Evolutionary conservation across 1,139 yeast species (phyloP).

Genomic region (Candida tropicalis): DNA sequence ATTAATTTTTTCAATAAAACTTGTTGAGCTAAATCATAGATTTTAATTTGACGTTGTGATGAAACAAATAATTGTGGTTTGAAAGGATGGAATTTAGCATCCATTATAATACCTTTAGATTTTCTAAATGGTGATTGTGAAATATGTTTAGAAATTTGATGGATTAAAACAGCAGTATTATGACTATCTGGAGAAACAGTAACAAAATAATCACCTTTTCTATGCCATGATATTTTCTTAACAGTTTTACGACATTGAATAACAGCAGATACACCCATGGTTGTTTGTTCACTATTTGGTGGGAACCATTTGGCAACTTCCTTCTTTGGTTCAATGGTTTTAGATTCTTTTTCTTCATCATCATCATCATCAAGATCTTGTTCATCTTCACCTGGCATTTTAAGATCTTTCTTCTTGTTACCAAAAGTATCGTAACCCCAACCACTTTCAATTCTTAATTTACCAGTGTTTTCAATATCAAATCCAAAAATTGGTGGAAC

Average conservation of each 20-base stretch:
- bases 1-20: slow-evolving; percentile 76
- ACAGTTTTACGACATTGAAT: slow-evolving; percentile 74
- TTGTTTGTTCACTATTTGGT: slow-evolving; percentile 65
- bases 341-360: slow-evolving; percentile 37
- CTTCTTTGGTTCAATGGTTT: slow-evolving; percentile 46
- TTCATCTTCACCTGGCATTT: slow-evolving; percentile 45
- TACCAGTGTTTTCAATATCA: slow-evolving; percentile 81
- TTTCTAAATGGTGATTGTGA: slow-evolving; percentile 97
- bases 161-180: slow-evolving; percentile 87
- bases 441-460: slow-evolving; percentile 80
- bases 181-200: slow-evolving; percentile 91
- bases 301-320: slow-evolving; percentile 83
- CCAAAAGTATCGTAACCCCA: slow-evolving; percentile 89
- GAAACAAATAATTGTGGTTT: slow-evolving; percentile 93
- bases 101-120: slow-evolving; percentile 92
- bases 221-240: slow-evolving; percentile 91
- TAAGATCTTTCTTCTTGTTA: slow-evolving; percentile 49
- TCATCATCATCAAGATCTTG: slow-evolving; percentile 28
- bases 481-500: slow-evolving; percentile 93
- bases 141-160: slow-evolving; percentile 89
- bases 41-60: slow-evolving; percentile 87
- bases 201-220: slow-evolving; percentile 96
- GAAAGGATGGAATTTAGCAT: slow-evolving; percentile 96
- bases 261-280: slow-evolving; percentile 68
- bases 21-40: slow-evolving; percentile 90